Conservation (phyloP, 768 basidiomycete species). For the Tricholomella constricta region DNA sequence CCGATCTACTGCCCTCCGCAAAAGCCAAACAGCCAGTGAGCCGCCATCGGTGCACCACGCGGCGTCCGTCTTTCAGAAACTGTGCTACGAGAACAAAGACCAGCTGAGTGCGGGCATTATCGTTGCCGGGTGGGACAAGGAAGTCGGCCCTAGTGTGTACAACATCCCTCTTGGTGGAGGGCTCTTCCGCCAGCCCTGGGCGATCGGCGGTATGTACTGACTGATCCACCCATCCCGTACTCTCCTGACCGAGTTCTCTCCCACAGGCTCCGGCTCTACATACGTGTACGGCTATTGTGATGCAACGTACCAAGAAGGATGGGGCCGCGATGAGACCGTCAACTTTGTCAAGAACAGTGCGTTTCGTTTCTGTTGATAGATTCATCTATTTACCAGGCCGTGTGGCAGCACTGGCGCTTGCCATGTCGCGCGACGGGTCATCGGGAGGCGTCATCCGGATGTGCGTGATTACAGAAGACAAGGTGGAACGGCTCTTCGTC, state of each 20-base stretch:
- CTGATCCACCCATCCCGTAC: not conserved
- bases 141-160: slow-evolving; percentile 89
- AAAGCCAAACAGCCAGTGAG: slow-evolving; percentile 57
- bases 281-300: slow-evolving; percentile 99
- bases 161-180: slow-evolving; percentile 98
- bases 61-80: slow-evolving; percentile 78
- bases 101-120: slow-evolving; percentile 89
- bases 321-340: slow-evolving; percentile 87
- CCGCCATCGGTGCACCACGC: slow-evolving; percentile 81
- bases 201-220: slow-evolving; percentile 84
- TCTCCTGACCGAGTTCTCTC: not conserved
- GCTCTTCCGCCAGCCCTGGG: slow-evolving; percentile 97
- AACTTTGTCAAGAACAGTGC: slow-evolving; percentile 95
- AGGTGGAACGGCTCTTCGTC: slow-evolving; percentile 89
- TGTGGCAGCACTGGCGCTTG: slow-evolving; percentile 78
- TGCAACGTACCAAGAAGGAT: slow-evolving; percentile 93
- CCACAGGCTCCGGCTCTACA: slow-evolving; percentile 86
- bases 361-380: slow-evolving; percentile 29
- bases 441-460: slow-evolving; percentile 97
- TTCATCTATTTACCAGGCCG: slow-evolving; percentile 3
- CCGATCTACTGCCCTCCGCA: no score
- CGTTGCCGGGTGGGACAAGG: slow-evolving; percentile 96
- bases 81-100: slow-evolving; percentile 97
- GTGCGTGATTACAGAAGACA: slow-evolving; percentile 93
- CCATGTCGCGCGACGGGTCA: slow-evolving; percentile 97